Conservation (phyloP, 2,329 filamentous ascomycete species). For the Penicillium sp. region DNA sequence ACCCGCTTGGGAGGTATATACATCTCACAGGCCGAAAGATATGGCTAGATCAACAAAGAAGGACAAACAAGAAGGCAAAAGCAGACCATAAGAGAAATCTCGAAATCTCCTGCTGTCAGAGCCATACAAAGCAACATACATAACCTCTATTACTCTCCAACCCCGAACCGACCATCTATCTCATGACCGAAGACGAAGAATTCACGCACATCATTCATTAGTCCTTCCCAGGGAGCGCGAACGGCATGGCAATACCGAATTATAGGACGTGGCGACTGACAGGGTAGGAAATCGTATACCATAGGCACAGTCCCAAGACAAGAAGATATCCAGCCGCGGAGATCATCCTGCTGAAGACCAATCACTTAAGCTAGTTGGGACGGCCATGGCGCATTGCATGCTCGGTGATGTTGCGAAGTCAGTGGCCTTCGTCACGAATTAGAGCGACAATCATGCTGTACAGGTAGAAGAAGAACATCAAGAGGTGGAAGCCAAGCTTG, state of each 20-base stretch:
- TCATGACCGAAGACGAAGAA: slow-evolving; percentile 13
- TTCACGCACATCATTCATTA: slow-evolving; percentile 14
- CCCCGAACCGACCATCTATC: slow-evolving; percentile 11
- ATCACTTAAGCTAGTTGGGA: slow-evolving; percentile 16
- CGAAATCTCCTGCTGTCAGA: slow-evolving; percentile 5
- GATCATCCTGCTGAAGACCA: slow-evolving; percentile 3
- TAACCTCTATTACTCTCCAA: slow-evolving; percentile 16
- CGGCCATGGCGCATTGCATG: slow-evolving; percentile 39
- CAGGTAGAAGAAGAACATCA: slow-evolving; percentile 99
- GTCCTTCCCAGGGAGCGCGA: slow-evolving; percentile 6
- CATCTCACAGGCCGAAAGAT: slow-evolving; percentile 28
- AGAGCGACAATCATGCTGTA: slow-evolving; percentile 98
- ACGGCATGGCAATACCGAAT: slow-evolving; percentile 7
- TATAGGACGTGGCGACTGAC: slow-evolving; percentile 8
- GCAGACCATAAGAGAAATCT: slow-evolving; percentile 12
- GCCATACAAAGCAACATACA: slow-evolving; percentile 10
- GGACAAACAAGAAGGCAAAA: slow-evolving; percentile 21
- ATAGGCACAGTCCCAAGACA: slow-evolving; percentile 1
- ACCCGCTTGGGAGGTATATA: slow-evolving; percentile 37
- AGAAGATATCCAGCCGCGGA: not conserved
- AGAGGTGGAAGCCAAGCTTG: slow-evolving; percentile 95
- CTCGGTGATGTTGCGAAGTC: slow-evolving; percentile 44
- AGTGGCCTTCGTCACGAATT: slow-evolving; percentile 89
- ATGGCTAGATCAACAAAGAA: slow-evolving; percentile 22
- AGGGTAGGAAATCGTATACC: not conserved